A percentile compares a stretch with the other conserved stretches of the same genome.
Conservation (phyloP, 495 filamentous ascomycete species). For the Clohesyomyces aquaticus region DNA sequence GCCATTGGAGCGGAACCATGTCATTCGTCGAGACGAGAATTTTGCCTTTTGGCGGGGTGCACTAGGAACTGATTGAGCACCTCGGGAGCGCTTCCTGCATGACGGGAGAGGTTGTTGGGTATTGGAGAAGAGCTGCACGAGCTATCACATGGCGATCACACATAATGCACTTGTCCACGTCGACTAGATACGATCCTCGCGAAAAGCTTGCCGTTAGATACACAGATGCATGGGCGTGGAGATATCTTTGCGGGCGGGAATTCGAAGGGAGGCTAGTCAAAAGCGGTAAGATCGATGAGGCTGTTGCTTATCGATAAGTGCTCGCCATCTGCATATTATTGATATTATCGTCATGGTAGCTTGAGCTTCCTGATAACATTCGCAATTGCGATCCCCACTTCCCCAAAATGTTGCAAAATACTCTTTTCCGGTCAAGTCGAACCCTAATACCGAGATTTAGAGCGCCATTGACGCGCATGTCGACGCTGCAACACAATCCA, state of each 20-base stretch:
- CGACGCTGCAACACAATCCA: conserved; percentile 59
- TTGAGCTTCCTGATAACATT: no score
- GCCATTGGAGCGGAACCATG: background rate
- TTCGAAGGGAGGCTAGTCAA: no score
- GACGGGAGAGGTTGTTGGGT: conserved; percentile 1
- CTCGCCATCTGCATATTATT: no score
- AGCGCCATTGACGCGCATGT: conserved; percentile 30
- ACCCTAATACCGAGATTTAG: background rate
- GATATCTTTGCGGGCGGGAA: no score
- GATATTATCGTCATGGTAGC: no score
- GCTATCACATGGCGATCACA: no score
- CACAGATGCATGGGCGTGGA: no score
- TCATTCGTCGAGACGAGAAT: conserved; percentile 22
- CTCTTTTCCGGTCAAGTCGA: conserved; percentile 4
- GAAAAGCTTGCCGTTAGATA: no score
- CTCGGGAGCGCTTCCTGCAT: background rate
- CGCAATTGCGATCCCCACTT: background rate
- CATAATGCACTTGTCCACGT: no score
- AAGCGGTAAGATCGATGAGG: no score
- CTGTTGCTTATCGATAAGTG: background rate
- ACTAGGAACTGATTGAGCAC: conserved; percentile 17
- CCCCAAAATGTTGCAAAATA: conserved; percentile 13
- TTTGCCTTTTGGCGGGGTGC: conserved; percentile 23
- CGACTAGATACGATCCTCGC: no score
- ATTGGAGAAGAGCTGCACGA: background rate